A percentile compares a stretch with the other conserved stretches of the same genome.
phyloP scores from a whole-genome alignment of 139 green algal genomes.

The Yamagishiella unicocca region DNA sequence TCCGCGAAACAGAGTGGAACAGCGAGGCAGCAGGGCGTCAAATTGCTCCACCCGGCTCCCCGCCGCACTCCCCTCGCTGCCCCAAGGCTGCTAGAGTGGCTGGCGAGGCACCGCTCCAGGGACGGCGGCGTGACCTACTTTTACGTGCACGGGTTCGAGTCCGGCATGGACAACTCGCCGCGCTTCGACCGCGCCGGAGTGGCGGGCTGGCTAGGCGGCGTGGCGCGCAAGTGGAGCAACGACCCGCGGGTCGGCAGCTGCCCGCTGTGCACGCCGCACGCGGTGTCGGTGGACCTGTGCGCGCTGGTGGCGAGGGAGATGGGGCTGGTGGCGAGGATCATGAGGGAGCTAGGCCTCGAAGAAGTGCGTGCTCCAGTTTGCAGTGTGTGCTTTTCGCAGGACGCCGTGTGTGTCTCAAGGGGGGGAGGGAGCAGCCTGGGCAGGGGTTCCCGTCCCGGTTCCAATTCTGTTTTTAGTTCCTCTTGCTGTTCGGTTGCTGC shows the following conservation, averaged over 20 bases:
- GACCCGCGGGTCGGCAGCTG: slow-evolving; percentile 9
- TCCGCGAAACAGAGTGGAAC: too few species aligned
- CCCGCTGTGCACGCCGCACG: slow-evolving; percentile 2
- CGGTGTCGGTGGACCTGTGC: slow-evolving; percentile 23
- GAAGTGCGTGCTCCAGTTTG: too few species aligned
- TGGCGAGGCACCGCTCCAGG: slow-evolving; percentile 21
- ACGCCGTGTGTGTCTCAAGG: too few species aligned
- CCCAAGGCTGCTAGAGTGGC: slow-evolving; percentile 35
- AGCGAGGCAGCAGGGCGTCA: too few species aligned
- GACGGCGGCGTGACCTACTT: slow-evolving; percentile 29
- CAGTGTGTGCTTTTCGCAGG: too few species aligned
- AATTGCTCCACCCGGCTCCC: too few species aligned
- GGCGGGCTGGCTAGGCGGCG: neutral
- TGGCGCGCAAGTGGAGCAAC: neutral
- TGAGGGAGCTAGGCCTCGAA: neutral
- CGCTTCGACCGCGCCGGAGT: slow-evolving; percentile 22
- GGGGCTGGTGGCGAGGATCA: slow-evolving; percentile 4
- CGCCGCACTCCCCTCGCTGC: too few species aligned
- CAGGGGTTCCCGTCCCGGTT: too few species aligned
- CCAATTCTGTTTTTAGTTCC: too few species aligned
- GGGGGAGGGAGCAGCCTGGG: too few species aligned
- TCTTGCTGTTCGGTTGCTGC: too few species aligned
- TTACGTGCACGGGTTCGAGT: slow-evolving; percentile 38
- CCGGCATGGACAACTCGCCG: slow-evolving; percentile 39
- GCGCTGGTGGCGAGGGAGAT: slow-evolving; percentile 36